These are phyloP conservation scores for Paxillus ammoniavirescens DNA, from an alignment of 768 basidiomycete genomes.

Conservation along the genomic window DNA sequence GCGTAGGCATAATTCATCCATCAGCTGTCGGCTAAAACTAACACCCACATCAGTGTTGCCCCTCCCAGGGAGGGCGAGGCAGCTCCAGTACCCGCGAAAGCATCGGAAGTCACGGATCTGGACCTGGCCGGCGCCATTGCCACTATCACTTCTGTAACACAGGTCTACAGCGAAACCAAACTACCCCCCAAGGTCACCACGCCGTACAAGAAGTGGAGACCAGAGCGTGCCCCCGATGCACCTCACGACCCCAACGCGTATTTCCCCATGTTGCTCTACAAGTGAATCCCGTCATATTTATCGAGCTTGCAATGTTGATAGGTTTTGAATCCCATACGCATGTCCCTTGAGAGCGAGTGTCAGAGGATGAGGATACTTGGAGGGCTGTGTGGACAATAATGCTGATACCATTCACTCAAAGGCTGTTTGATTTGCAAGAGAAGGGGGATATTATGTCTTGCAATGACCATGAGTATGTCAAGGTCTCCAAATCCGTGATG, in stretches of 20 bases:
- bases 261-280: slow-evolving; percentile 79
- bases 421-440: background rate
- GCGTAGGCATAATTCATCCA: slow-evolving; percentile 48
- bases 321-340: slow-evolving; percentile 34
- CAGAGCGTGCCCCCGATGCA: slow-evolving; percentile 68
- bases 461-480: too few species aligned
- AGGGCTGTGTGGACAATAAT: background rate
- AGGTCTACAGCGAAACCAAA: slow-evolving; percentile 58
- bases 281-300: slow-evolving; percentile 23
- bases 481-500: too few species aligned
- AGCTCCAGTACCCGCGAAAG: slow-evolving; percentile 43
- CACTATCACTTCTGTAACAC: slow-evolving; percentile 53
- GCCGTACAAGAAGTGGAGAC: slow-evolving; percentile 70
- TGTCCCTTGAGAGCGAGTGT: background rate
- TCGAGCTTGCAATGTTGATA: slow-evolving; percentile 11
- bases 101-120: slow-evolving; percentile 53
- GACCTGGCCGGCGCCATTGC: slow-evolving; percentile 74
- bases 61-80: slow-evolving; percentile 45
- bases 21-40: slow-evolving; percentile 1
- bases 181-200: slow-evolving; percentile 76
- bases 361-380: background rate
- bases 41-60: slow-evolving; percentile 43
- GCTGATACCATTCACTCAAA: background rate
- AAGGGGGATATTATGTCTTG: too few species aligned
- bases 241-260: slow-evolving; percentile 81